Evolutionary conservation across 176 grass and related monocot genomes (phyloP).

Genomic region (Aegilops longissima): DNA sequence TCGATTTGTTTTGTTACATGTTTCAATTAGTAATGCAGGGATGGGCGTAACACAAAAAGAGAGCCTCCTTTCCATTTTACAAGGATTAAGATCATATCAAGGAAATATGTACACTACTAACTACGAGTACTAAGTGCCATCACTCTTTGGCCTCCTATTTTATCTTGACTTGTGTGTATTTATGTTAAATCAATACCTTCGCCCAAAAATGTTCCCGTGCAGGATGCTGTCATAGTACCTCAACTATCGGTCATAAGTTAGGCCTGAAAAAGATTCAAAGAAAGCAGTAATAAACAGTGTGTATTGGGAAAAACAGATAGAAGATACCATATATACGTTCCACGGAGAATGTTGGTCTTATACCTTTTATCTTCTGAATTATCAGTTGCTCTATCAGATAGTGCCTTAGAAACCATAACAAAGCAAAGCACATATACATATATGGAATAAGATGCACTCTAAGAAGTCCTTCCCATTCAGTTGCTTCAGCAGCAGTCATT

Average conservation of each 20-base stretch:
- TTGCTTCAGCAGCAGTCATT: background rate
- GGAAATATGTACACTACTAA: too few relatives aligned
- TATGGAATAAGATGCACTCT: background rate
- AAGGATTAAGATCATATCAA: background rate
- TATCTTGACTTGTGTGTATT: background rate
- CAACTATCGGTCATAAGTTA: conserved; percentile 41
- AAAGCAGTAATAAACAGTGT: conserved; percentile 21
- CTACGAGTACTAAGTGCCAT: background rate
- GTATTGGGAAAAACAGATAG: background rate
- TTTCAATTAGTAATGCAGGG: background rate
- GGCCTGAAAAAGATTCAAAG: conserved; percentile 36
- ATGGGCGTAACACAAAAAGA: background rate
- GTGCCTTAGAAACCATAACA: background rate
- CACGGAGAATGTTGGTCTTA: conserved; percentile 67
- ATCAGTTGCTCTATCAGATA: background rate
- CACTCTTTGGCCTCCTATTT: background rate
- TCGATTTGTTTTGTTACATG: background rate
- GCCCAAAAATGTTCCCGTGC: conserved; percentile 22
- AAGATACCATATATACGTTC: conserved; percentile 56
- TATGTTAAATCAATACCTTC: conserved; percentile 22
- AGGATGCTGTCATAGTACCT: conserved; percentile 16
- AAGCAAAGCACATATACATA: background rate
- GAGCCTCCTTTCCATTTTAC: background rate
- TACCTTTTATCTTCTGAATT: conserved; percentile 81
- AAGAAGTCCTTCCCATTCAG: background rate